Conservation (phyloP, 1,139 yeast species). For the Hyphopichia burtonii region DNA sequence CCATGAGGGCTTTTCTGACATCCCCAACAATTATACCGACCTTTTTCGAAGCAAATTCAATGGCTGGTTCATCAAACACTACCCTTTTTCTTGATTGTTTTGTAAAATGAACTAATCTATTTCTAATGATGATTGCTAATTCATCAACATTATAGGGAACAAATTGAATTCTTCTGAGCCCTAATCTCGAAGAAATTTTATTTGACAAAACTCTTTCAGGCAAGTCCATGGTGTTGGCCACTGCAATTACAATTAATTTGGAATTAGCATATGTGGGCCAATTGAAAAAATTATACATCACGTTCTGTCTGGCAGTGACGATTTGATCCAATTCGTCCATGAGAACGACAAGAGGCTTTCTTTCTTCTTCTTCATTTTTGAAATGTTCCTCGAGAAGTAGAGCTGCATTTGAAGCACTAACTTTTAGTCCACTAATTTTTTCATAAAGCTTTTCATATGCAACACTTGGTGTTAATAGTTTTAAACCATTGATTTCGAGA, state of each 20-base stretch:
- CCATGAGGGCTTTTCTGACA: constrained; percentile 88
- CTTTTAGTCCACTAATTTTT: constrained; percentile 60
- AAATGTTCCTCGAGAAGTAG: constrained; percentile 37
- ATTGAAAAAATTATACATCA: constrained; percentile 93
- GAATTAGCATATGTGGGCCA: constrained; percentile 91
- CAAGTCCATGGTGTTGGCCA: constrained; percentile 96
- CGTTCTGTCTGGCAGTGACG: constrained; percentile 79
- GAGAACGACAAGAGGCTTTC: constrained; percentile 66
- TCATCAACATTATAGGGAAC: constrained; percentile 85
- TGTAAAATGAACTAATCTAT: constrained; percentile 61
- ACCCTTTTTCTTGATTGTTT: constrained; percentile 37
- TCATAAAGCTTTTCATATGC: constrained; percentile 87
- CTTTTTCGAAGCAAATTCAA: constrained; percentile 88
- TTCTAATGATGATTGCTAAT: constrained; percentile 69
- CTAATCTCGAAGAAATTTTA: constrained; percentile 88
- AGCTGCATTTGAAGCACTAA: constrained; percentile 64
- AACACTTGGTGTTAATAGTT: constrained; percentile 77
- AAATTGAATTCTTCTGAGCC: constrained; percentile 82
- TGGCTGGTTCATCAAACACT: constrained; percentile 68
- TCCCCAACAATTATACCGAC: constrained; percentile 97
- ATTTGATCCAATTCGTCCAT: constrained; percentile 93
- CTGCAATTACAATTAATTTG: constrained; percentile 82
- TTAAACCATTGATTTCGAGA: constrained; percentile 88
- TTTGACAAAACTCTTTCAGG: constrained; percentile 88
- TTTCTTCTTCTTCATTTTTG: constrained; percentile 18